Base-by-base conservation (phyloP, 371 early-diverging fungal species). In the Amoeboaphelidium protococcarum region DNA sequence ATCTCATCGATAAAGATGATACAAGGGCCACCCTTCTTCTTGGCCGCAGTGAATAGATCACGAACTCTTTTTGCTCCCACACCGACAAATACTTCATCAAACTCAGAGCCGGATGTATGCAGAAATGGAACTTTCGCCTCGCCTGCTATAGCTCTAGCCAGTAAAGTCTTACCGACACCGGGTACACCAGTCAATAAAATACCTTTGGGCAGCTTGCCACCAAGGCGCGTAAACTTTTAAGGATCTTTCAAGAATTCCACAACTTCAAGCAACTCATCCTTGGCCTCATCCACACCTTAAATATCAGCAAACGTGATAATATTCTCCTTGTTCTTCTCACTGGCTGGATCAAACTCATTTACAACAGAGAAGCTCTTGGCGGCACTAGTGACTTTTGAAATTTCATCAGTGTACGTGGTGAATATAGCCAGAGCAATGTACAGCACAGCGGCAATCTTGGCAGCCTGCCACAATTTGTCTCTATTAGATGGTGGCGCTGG, bases 1-100 rank as follows among this genome's bases (percentile, higher is more conserved):
- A 92, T 71, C 66, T 87, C 99, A 62, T 99, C 99, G 57, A 98
- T 96, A 63, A 99, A 98, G 13, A 99, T 40, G 51, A 99, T 97
- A 58, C 90, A 86, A 2, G 99, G 99, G 16, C 90, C 79, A 45
- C 81, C 75, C 26, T 80, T 69, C n/a, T n/a, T n/a, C 53, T 87
- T 80, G 2, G 99, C 99, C 23, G 85, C 83, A 25, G 92, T 80
- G 76, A 75, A 77, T 25, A 80, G 61, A 47, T 75, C 67, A 40
- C 77, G 65, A 26, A 80, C 66, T 2, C 75, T 53, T 49, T 67
- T 58, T 23, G 92, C 91, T 27, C 95, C 96, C 16, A 98, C 98
- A 48, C 99, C 99, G 13, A 98, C 96, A 59, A 87, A 94, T 66
- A 94, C 74, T 60, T 96, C 94, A 63, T 90, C 95, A 66, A 92